A percentile compares a stretch with the other conserved stretches of the same genome.
Conservation (phyloP, 345 rosid species). For the Noccaea caerulescens region DNA sequence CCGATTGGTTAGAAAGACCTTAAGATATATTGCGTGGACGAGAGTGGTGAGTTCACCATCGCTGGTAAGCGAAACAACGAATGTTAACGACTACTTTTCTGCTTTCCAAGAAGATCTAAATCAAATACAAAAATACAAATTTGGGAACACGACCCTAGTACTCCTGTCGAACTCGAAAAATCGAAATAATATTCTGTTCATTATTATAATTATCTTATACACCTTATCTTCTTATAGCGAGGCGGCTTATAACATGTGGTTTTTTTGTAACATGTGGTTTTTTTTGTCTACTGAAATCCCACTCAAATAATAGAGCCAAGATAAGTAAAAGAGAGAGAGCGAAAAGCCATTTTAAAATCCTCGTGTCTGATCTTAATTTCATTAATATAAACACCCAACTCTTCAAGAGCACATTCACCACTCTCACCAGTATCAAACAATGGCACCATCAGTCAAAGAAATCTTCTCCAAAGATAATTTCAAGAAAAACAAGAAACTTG, state of each 20-base stretch:
- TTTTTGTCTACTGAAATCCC: conserved; percentile 3
- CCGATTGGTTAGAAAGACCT: conserved; percentile 1
- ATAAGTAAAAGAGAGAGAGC: conserved; percentile 16
- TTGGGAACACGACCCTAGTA: conserved; percentile 28
- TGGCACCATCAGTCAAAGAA: conserved; percentile 36
- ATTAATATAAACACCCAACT: conserved; percentile 31
- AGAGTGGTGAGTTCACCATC: conserved; percentile 7
- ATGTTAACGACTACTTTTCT: neutral
- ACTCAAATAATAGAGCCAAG: conserved; percentile 36
- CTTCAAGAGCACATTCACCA: conserved; percentile 30
- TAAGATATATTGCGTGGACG: neutral
- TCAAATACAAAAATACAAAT: conserved; percentile 1
- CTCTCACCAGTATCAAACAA: conserved; percentile 34
- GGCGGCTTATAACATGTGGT: conserved; percentile 25
- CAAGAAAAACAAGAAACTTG: conserved; percentile 39
- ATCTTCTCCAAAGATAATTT: conserved; percentile 33
- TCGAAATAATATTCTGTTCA: neutral
- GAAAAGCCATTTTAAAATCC: conserved; percentile 3
- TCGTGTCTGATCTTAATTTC: conserved; percentile 23
- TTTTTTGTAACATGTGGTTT: conserved; percentile 15
- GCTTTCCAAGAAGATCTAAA: neutral
- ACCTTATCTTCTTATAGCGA: conserved; percentile 33
- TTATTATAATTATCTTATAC: neutral
- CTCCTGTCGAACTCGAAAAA: conserved; percentile 18
- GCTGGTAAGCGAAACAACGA: conserved; percentile 9